Evolutionary conservation across 345 rosid species (phyloP), one percentile per base, ranked within the genome.

Genomic region (Lumnitzera racemosa): DNA sequence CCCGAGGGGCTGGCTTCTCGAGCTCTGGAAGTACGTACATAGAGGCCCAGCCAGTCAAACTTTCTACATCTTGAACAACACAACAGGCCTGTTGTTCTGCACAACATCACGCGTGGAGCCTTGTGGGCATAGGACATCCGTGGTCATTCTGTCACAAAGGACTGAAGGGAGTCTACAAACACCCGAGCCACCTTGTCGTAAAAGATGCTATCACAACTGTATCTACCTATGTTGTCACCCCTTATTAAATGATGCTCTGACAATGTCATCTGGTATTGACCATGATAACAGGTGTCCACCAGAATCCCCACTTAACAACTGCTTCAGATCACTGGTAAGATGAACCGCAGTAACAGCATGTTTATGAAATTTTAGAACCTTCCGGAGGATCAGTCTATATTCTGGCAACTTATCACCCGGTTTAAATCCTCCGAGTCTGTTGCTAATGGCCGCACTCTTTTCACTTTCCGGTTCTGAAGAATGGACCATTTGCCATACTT

Each of bases 401-500:
- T 95, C 99, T 0, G 87, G 97, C 24, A 61, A 60, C 70, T 75
- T 83, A 59, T 65, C 79, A 48, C 86, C 89, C 71, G 86, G 66
- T 70, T 85, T 80, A 23, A 86, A 73, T 29, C 82, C 92, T 43
- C 78, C 78, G 2, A 79, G 69, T 64, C 78, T 73, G 70, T 61
- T 75, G 74, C 72, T 72, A 62, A 74, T 70, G 14, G 71, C 64
- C 68, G 79, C 82, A 78, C 78, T 77, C 53, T 56, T 71, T 24
- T 69, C 75, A 58, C 72, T 80, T 70, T 76, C 81, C 16, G 76
- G 80, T 72, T 70, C 83, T 17, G 95, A 69, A 73, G 67, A 70
- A 72, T 95, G 94, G 53, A 95, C 69, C 97, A 95, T 88, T 61
- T 85, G 86, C 99, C 99, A 95, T 61, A 95, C 86, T 78, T 90